Conservation (phyloP, 306 rosid genomes). For the Sophora flavescens region DNA sequence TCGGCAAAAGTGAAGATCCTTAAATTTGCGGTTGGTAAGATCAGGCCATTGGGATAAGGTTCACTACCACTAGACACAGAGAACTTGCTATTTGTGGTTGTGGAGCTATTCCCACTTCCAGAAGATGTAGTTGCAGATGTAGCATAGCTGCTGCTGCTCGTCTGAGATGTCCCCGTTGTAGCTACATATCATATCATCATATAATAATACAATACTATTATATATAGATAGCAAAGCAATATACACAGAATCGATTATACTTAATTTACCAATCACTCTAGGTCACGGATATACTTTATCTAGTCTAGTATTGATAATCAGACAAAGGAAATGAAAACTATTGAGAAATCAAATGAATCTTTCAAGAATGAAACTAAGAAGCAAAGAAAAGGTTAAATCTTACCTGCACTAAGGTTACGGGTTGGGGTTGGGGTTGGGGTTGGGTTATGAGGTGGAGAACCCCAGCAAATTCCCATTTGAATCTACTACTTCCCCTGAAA, state of each 20-base stretch:
- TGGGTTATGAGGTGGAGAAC: constrained; percentile 54
- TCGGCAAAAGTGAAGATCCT: constrained; percentile 78
- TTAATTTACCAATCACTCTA: no score
- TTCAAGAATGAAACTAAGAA: neutral
- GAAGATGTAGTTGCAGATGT: constrained; percentile 47
- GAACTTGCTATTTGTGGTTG: constrained; percentile 67
- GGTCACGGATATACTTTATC: neutral
- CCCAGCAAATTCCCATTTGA: constrained; percentile 89
- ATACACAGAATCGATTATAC: neutral
- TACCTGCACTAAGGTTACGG: constrained; percentile 65
- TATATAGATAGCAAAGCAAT: no score
- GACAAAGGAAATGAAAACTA: neutral
- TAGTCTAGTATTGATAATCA: no score
- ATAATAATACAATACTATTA: no score
- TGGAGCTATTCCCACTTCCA: constrained; percentile 46
- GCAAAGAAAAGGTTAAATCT: no score
- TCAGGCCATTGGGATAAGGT: constrained; percentile 65
- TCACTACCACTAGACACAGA: constrained; percentile 64
- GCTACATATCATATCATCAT: neutral
- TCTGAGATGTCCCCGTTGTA: constrained; percentile 57
- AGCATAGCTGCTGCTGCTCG: constrained; percentile 55
- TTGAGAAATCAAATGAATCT: constrained; percentile 7
- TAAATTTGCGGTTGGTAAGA: constrained; percentile 73
- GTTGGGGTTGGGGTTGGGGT: constrained; percentile 54
- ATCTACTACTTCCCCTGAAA: constrained; percentile 2